phyloP scores from a whole-genome alignment of 257 asterid species.

The Echites panduratus region DNA sequence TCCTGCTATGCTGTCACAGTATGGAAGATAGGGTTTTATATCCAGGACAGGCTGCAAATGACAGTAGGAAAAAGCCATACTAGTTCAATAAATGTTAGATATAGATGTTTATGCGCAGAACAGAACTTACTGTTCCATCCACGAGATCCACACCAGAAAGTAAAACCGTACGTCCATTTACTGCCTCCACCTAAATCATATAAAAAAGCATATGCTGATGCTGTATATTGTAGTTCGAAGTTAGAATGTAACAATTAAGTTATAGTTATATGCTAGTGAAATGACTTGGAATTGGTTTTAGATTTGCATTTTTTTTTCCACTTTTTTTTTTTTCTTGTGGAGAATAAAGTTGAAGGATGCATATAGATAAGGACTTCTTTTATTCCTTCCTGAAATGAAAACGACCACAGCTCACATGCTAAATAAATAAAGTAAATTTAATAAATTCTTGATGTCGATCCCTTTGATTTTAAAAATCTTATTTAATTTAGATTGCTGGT shows the following conservation, averaged over 20 bases:
- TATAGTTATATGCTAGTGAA: background rate
- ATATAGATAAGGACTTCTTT: too few relatives aligned
- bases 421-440: background rate
- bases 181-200: conserved; percentile 63
- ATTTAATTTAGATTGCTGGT: too few relatives aligned
- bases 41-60: conserved; percentile 86
- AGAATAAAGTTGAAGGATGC: too few relatives aligned
- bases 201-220: background rate
- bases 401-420: background rate
- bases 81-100: background rate
- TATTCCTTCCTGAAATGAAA: background rate
- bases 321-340: too few relatives aligned
- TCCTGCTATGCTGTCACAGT: conserved; percentile 70
- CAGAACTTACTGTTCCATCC: conserved; percentile 76
- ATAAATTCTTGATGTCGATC: too few relatives aligned
- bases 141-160: conserved; percentile 96
- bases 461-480: too few relatives aligned
- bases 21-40: conserved; percentile 91
- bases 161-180: conserved; percentile 46
- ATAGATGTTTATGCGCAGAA: background rate
- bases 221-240: too few relatives aligned
- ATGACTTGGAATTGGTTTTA: background rate
- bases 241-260: background rate
- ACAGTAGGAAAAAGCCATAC: background rate
- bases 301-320: background rate